A percentile compares a stretch with the other conserved stretches of the same genome.
Conservation (phyloP, 352 stramenopile genomes). For the Phytophthora hybrid region DNA sequence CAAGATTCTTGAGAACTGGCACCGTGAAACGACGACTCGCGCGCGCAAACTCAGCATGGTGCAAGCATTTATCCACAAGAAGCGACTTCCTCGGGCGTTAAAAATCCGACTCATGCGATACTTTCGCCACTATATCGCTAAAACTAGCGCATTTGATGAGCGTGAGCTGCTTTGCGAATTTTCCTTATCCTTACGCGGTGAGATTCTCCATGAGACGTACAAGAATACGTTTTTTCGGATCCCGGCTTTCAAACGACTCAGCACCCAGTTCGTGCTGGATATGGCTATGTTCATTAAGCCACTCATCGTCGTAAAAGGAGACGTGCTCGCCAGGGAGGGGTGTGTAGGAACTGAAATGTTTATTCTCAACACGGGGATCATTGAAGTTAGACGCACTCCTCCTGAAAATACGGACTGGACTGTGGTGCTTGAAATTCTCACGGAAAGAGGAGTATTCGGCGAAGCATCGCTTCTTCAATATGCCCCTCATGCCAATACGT, state of each 20-base stretch:
- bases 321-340: constrained; percentile 68
- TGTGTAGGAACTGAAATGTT: constrained; percentile 86
- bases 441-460: constrained; percentile 72
- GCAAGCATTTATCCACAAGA: constrained; percentile 72
- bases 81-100: constrained; percentile 59
- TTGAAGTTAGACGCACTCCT: constrained; percentile 72
- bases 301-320: constrained; percentile 71
- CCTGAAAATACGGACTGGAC: constrained; percentile 64
- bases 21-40: constrained; percentile 63
- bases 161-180: constrained; percentile 80
- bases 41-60: constrained; percentile 71
- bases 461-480: constrained; percentile 79
- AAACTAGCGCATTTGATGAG: constrained; percentile 81
- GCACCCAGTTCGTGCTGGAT: constrained; percentile 83
- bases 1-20: constrained; percentile 85
- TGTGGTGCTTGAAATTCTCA: constrained; percentile 81
- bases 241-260: constrained; percentile 72
- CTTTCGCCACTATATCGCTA: constrained; percentile 84
- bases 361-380: constrained; percentile 79
- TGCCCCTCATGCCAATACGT: constrained; percentile 79
- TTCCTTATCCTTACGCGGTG: constrained; percentile 74
- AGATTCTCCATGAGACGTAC: constrained; percentile 83
- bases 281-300: constrained; percentile 91
- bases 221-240: constrained; percentile 80
- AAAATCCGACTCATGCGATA: constrained; percentile 70